Conservation (phyloP, 495 filamentous ascomycete genomes). For the Trichoderma virens region DNA sequence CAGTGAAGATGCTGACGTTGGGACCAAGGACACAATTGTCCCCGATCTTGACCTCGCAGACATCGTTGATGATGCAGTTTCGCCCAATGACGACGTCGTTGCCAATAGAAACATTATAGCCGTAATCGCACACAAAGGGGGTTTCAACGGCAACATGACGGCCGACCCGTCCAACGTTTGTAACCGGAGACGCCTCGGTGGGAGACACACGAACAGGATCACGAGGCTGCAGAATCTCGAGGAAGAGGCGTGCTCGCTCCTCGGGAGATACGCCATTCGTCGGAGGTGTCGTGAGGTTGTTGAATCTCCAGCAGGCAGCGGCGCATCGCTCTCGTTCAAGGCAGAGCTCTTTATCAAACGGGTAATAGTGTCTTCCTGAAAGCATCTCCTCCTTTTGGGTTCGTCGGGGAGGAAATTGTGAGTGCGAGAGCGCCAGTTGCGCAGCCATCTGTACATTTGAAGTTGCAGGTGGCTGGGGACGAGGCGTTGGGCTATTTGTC, state of each 20-base stretch:
- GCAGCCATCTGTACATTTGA: constrained; percentile 50
- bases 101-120: constrained; percentile 86
- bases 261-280: constrained; percentile 64
- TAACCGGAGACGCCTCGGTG: constrained; percentile 37
- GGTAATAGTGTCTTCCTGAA: constrained; percentile 68
- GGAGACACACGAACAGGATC: constrained; percentile 42
- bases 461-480: constrained; percentile 18
- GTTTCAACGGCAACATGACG: constrained; percentile 74
- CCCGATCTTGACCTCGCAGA: constrained; percentile 64
- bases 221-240: constrained; percentile 55
- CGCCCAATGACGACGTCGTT: constrained; percentile 80
- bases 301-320: constrained; percentile 78
- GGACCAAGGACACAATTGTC: constrained; percentile 75
- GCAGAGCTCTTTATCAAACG: constrained; percentile 67
- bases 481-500: constrained; percentile 33
- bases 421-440: constrained; percentile 50
- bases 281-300: constrained; percentile 71
- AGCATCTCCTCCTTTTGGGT: constrained; percentile 96
- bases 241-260: constrained; percentile 74
- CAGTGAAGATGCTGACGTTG: constrained; percentile 78
- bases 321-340: constrained; percentile 85
- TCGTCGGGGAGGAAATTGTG: constrained; percentile 37
- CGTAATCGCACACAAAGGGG: constrained; percentile 91
- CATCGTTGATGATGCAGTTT: constrained; percentile 83
- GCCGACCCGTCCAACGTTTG: constrained; percentile 58